Evolutionary conservation across 495 filamentous ascomycete species (phyloP), one percentile per base, ranked within the genome.

Genomic region (Parathielavia hyrcaniae): DNA sequence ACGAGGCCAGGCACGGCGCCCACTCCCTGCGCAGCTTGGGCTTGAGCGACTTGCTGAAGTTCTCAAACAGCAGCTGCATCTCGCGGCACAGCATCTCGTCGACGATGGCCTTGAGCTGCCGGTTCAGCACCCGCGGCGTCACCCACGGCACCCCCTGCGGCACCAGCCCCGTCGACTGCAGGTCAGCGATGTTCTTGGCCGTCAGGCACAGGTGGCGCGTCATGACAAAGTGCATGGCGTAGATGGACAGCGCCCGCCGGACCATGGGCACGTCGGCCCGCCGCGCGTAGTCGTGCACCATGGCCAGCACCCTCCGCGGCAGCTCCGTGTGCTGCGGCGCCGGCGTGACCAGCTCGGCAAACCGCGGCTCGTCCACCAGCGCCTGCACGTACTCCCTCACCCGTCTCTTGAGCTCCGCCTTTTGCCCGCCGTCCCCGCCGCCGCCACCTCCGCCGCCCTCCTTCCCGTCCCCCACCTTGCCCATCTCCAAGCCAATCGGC

Each of bases 201-300:
- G 76, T 75, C 16, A 81, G 64, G 51, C 75, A 78, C 36, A 79
- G 68, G 50, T 79, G 72, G 8, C 70, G 68, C 13, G 71, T 73
- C 67, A 81, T 74, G 52, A 78, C 73, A 63, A 78, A 78, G 59
- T 80, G 77, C 66, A 76, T 75, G 32, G 75, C 74, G 60, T 79
- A 76, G 34, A 81, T 74, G 36, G 68, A 69, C 46, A 81, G 64
- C 41, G 74, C 79, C 20, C 72, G 65, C 50, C 67, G 68, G 39
- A 79, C 72, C 61, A 81, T 73, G 19, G 69, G 35, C 9, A 63
- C 70, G 56, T 73, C 67, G 13, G 70, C 68, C 4, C 67, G 59
- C 13, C 66, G 51, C 30, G 65, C 65, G 55, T 71, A 81, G 10
- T 70, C 65, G 57, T 76, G 70, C 20, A 75, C 69, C 35, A 76